Percentiles rank a stretch among this genome's conserved stretches.
Conservation (phyloP, 768 basidiomycete species). For the Leccinum aurantiacum region DNA sequence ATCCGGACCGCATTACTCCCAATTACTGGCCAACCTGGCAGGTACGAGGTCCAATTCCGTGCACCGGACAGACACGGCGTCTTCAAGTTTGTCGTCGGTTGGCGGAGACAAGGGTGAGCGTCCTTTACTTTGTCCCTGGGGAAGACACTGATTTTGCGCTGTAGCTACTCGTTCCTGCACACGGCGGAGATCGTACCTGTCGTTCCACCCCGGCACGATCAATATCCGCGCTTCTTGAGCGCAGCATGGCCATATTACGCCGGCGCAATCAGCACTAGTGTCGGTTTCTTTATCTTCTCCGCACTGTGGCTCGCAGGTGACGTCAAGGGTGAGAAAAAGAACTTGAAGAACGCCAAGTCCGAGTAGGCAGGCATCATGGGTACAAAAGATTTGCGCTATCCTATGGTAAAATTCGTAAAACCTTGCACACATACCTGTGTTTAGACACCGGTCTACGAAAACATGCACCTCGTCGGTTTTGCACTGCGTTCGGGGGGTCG, state of each 20-base stretch:
- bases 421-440: constrained; percentile 25
- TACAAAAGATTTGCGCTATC: constrained; percentile 9
- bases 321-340: constrained; percentile 60
- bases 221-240: constrained; percentile 91
- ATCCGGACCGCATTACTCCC: constrained; percentile 76
- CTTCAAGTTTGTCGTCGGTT: constrained; percentile 93
- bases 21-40: constrained; percentile 54
- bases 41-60: constrained; percentile 82
- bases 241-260: constrained; percentile 97
- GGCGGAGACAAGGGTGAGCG: constrained; percentile 83
- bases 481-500: neutral
- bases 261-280: constrained; percentile 85
- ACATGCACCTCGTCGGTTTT: constrained; percentile 4
- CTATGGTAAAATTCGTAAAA: constrained; percentile 9
- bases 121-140: neutral
- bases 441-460: constrained; percentile 8
- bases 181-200: constrained; percentile 78
- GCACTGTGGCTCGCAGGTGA: constrained; percentile 87
- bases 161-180: constrained; percentile 73
- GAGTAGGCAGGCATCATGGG: constrained; percentile 18
- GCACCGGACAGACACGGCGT: constrained; percentile 96
- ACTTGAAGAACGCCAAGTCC: constrained; percentile 34
- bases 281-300: constrained; percentile 84
- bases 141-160: neutral
- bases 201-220: constrained; percentile 92